Evolutionary conservation across 2,329 filamentous ascomycete genomes (phyloP), one percentile per base, ranked within the genome.

Genomic region (Sporothrix sp.): DNA sequence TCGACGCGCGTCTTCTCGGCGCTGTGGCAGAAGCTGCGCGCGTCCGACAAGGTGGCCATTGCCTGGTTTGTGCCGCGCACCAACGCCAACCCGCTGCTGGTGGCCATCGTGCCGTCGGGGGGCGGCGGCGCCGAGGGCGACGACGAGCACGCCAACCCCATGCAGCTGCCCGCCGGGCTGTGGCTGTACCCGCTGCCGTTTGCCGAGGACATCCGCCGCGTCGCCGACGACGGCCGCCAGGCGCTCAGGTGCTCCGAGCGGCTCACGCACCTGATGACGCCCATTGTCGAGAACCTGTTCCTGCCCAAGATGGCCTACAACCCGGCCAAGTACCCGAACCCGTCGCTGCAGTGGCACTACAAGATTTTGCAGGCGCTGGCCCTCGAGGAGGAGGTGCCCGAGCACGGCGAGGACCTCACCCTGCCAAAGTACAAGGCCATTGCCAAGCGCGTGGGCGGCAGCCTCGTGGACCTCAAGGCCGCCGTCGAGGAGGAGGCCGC

Each of bases 311-410:
- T 78, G 6, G 73, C 78, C 28, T 98, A 94, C 62, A 85, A 95
- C 58, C 90, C 91, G 1, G 71, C 73, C 1, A 93, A 85, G 61
- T 97, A 96, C 61, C 87, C 93, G 0, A 98, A 98, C 55, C 89
- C 90, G 9, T 78, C 86, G 8, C 73, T 98, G 21, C 93, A 98
- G 68, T 98, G 91, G 90, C 93, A 97, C 69, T 98, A 97, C 71
- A 84, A 81, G 55, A 95, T 98, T 40, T 71, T 98, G 1, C 93
- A 98, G 67, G 85, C 87, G 7, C 75, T 96, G 52, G 93, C 93
- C 0, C 73, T 98, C 1, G 90, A 95, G 32, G 93, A 98, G 63
- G 90, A 96, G 58, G 70, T 95, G 1, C 90, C 90, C 0, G 83
- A 85, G 18, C 77, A 83, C 45, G 68, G 68, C 2, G 73, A 79